phyloP scores from a whole-genome alignment of 495 filamentous ascomycete genomes.

The Podospora appendiculata region DNA sequence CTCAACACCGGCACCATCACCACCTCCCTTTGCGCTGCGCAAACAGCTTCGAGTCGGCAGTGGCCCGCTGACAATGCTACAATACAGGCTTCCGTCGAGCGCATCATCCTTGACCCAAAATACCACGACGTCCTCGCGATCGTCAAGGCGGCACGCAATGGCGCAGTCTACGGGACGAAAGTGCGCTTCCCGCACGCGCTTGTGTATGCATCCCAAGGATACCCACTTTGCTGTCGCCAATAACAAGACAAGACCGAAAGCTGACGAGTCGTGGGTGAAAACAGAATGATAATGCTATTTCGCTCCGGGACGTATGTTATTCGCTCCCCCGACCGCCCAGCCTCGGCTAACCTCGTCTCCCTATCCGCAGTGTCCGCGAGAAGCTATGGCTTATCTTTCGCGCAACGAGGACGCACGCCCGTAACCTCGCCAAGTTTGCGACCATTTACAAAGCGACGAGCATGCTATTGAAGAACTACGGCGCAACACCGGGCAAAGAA shows the following conservation, averaged over 20 bases:
- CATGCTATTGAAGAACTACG: slow-evolving; percentile 58
- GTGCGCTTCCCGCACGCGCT: slow-evolving; percentile 97
- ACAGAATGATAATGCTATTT: slow-evolving; percentile 89
- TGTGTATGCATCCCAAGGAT: slow-evolving; percentile 49
- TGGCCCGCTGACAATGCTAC: slow-evolving; percentile 4
- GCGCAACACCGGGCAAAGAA: slow-evolving; percentile 51
- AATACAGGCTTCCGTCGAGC: slow-evolving; percentile 46
- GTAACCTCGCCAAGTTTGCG: slow-evolving; percentile 85
- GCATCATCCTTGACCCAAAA: slow-evolving; percentile 69
- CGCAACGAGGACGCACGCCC: slow-evolving; percentile 84
- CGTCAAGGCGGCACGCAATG: slow-evolving; percentile 89
- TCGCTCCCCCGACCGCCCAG: not conserved
- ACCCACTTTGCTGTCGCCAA: no score
- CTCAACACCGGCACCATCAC: not conserved
- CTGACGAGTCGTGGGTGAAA: not conserved
- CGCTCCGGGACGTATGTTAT: slow-evolving; percentile 68
- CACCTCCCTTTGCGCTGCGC: not conserved
- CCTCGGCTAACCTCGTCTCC: not conserved
- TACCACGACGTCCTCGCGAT: slow-evolving; percentile 77
- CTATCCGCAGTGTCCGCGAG: slow-evolving; percentile 53
- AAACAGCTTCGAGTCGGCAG: not conserved
- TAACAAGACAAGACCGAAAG: slow-evolving; percentile 33
- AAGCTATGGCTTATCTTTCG: slow-evolving; percentile 71
- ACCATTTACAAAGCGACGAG: slow-evolving; percentile 79
- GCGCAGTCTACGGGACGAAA: slow-evolving; percentile 93